Evolutionary conservation across 345 rosid genomes (phyloP), one percentile per base, ranked within the genome.

Genomic region (Anacardium occidentale): DNA sequence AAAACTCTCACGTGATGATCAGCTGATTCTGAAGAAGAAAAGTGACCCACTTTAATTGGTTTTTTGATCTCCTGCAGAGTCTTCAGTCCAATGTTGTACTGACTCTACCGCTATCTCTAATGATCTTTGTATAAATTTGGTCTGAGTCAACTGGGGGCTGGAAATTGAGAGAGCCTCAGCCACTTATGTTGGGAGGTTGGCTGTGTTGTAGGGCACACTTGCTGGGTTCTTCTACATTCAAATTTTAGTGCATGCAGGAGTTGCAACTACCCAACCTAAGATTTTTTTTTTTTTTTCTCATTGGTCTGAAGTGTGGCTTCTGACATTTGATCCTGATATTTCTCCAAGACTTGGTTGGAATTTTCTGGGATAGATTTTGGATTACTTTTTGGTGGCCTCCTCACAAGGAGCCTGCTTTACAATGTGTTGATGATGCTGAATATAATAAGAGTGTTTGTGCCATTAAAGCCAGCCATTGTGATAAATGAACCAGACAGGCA

Each of bases 121-220:
- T 47, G 18, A 45, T 59, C 74, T 29, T n/a, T 26, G 3, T 18
- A 17, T 25, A 10, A 18, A 4, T 45, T 47, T 70, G 9, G 51
- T 2, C 12, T 0, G 0, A 7, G 54, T 13, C 55, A 48, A 14
- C 14, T 22, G 48, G 64, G 71, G 18, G n/a, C 0, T 22, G 62
- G 65, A 79, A 73, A 70, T 22, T 12, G 40, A 59, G 64, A 70
- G 3, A 29, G 32, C 32, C 32, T 1, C 32, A 29, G 56, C 74
- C 74, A 54, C 71, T 20, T 6, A 42, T 79, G 83, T 58, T 68
- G 74, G 79, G 71, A n/a, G 67, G 54, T 71, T 58, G 26, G 37
- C 45, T 63, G 68, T 6, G 22, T 9, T 67, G 83, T 75, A 68
- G 77, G 79, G 79, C 25, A 68, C 15, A 15, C 24, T 45, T 63